Conservation (phyloP, 306 rosid genomes). For the Acmispon strigosus region DNA sequence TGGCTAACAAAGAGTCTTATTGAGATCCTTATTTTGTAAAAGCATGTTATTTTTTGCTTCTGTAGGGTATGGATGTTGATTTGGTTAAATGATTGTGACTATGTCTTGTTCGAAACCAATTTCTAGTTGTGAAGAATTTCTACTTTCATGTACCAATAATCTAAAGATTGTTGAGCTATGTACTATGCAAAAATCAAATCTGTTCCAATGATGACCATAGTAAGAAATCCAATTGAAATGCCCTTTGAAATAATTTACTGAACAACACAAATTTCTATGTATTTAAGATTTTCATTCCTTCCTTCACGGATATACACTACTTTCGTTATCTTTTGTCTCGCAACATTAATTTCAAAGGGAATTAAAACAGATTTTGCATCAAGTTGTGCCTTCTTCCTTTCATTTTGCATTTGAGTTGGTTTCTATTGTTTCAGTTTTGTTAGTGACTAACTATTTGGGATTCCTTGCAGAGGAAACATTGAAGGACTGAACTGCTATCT, state of each 20-base stretch:
- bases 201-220: background rate
- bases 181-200: background rate
- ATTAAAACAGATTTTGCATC: background rate
- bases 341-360: background rate
- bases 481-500: background rate
- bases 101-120: background rate
- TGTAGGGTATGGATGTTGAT: background rate
- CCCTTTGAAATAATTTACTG: background rate
- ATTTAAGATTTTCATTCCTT: background rate
- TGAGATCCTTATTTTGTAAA: background rate
- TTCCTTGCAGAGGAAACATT: slow-evolving; percentile 52
- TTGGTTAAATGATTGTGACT: background rate
- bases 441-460: slow-evolving; percentile 10
- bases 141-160: background rate
- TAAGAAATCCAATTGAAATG: background rate
- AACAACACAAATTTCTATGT: background rate
- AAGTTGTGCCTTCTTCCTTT: background rate
- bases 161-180: background rate
- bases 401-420: background rate
- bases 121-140: background rate
- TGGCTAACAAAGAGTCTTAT: background rate
- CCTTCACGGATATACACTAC: background rate
- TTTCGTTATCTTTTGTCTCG: background rate
- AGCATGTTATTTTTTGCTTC: background rate
- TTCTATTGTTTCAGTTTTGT: background rate